These are phyloP conservation scores for Ophiostoma ulmi DNA, from an alignment of 2,329 filamentous ascomycete genomes.

Conservation along the genomic window DNA sequence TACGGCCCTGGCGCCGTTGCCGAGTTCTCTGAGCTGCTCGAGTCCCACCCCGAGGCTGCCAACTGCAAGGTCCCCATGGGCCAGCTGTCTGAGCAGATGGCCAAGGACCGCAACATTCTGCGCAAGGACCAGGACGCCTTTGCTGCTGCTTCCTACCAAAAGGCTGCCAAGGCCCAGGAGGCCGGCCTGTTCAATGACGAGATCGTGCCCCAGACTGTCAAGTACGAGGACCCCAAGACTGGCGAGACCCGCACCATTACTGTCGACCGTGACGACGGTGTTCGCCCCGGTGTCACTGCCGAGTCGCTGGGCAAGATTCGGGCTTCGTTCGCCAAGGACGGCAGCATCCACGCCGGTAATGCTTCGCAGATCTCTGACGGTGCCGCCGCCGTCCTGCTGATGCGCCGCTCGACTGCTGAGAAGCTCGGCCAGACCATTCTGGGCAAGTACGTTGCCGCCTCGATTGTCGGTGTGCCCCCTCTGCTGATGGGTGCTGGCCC, in stretches of 20 bases:
- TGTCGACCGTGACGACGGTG: slow-evolving; percentile 80
- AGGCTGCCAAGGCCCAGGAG: slow-evolving; percentile 79
- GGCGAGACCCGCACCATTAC: slow-evolving; percentile 78
- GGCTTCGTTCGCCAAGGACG: slow-evolving; percentile 84
- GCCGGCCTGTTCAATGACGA: slow-evolving; percentile 89
- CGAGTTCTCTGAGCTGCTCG: slow-evolving; percentile 87
- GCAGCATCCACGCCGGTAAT: slow-evolving; percentile 88
- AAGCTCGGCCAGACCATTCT: slow-evolving; percentile 81
- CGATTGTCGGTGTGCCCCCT: slow-evolving; percentile 82
- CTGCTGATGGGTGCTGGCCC: slow-evolving; percentile 95
- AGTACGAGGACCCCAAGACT: slow-evolving; percentile 86
- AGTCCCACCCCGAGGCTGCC: slow-evolving; percentile 71
- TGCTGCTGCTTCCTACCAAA: slow-evolving; percentile 86
- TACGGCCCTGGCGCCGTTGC: slow-evolving; percentile 86
- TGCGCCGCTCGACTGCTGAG: slow-evolving; percentile 90
- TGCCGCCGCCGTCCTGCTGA: slow-evolving; percentile 88
- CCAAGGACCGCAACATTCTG: slow-evolving; percentile 69
- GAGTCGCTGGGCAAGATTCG: slow-evolving; percentile 89
- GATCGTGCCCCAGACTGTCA: slow-evolving; percentile 79
- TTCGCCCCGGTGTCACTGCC: slow-evolving; percentile 76
- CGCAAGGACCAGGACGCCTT: slow-evolving; percentile 83
- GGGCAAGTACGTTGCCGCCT: slow-evolving; percentile 84
- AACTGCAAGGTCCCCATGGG: slow-evolving; percentile 99
- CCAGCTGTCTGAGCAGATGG: slow-evolving; percentile 89
- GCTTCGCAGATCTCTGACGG: slow-evolving; percentile 94